Percentiles rank a stretch among this genome's conserved stretches.
phyloP scores from a whole-genome alignment of 257 asterid species.

The Solanum virginianum region DNA sequence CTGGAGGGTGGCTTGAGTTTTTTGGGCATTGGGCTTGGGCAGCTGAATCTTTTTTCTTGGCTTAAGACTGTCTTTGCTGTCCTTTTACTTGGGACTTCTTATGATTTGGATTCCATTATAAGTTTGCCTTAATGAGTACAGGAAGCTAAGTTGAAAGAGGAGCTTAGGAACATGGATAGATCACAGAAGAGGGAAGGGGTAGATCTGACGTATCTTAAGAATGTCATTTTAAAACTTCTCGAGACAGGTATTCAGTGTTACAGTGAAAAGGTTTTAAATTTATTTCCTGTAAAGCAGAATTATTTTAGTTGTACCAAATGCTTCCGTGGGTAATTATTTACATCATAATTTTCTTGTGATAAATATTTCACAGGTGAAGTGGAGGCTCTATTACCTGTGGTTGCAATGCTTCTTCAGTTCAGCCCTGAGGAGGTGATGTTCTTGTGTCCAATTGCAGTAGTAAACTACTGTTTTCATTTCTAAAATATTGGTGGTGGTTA shows the following conservation, averaged over 20 bases:
- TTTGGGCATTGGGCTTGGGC: background rate
- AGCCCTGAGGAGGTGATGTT: slow-evolving; percentile 89
- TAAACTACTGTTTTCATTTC: background rate
- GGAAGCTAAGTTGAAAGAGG: slow-evolving; percentile 92
- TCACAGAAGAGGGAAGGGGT: slow-evolving; percentile 95
- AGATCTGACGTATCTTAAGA: slow-evolving; percentile 93
- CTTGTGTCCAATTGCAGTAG: background rate
- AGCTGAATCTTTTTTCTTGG: background rate
- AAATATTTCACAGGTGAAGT: slow-evolving; percentile 63
- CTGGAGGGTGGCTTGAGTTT: background rate
- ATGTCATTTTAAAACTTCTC: slow-evolving; percentile 78
- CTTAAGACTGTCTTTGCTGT: background rate
- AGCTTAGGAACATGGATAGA: slow-evolving; percentile 87
- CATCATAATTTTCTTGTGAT: background rate
- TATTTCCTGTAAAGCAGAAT: background rate
- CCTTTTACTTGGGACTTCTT: background rate
- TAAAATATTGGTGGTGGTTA: background rate
- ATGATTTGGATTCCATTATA: background rate
- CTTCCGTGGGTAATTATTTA: background rate
- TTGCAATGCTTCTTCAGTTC: slow-evolving; percentile 97
- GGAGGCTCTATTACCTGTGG: slow-evolving; percentile 87
- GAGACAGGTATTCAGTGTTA: slow-evolving; percentile 59
- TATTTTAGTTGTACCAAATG: background rate
- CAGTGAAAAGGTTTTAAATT: background rate
- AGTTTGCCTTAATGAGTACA: slow-evolving; percentile 23